A percentile compares a stretch with the other conserved stretches of the same genome.
These are phyloP conservation scores for Colletotrichum cuscutae DNA, from an alignment of 2,329 filamentous ascomycete species.

Conservation along the genomic window DNA sequence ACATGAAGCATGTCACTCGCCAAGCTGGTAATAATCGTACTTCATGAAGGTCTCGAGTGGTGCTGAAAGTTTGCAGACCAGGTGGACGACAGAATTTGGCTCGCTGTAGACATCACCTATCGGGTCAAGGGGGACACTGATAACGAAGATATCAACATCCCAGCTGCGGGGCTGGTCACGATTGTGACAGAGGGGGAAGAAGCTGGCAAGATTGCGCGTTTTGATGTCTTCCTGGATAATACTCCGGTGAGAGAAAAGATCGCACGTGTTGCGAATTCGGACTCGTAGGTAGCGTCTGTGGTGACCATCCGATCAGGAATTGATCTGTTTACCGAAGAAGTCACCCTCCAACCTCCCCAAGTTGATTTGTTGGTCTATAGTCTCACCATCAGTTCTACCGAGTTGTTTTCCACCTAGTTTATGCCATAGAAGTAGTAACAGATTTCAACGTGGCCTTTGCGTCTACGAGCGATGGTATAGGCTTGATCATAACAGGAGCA, in stretches of 20 bases:
- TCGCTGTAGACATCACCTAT: background rate
- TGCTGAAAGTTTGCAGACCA: background rate
- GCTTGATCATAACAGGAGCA: too few relatives aligned
- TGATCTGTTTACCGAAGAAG: too few relatives aligned
- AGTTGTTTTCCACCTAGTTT: too few relatives aligned
- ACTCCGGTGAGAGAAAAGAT: background rate
- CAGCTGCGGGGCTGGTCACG: constrained; percentile 1
- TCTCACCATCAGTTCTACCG: too few relatives aligned
- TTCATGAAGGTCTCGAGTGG: fast-evolving
- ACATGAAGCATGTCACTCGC: constrained; percentile 18
- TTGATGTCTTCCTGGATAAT: constrained; percentile 13
- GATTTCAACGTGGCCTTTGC: too few relatives aligned
- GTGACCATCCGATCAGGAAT: too few relatives aligned
- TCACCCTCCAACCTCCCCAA: too few relatives aligned
- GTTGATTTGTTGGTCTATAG: too few relatives aligned
- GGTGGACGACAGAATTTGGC: constrained; percentile 12
- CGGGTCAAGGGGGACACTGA: background rate
- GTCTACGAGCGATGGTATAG: too few relatives aligned
- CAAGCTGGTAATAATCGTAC: background rate
- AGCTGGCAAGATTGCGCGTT: constrained; percentile 4
- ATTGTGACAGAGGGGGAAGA: background rate
- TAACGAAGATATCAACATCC: background rate
- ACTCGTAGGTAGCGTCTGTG: background rate
- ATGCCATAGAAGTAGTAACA: too few relatives aligned
- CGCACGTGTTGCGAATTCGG: background rate